Evolutionary conservation across 1,139 yeast genomes (phyloP), one percentile per base, ranked within the genome.

Genomic region (Taiozyma sp.): DNA sequence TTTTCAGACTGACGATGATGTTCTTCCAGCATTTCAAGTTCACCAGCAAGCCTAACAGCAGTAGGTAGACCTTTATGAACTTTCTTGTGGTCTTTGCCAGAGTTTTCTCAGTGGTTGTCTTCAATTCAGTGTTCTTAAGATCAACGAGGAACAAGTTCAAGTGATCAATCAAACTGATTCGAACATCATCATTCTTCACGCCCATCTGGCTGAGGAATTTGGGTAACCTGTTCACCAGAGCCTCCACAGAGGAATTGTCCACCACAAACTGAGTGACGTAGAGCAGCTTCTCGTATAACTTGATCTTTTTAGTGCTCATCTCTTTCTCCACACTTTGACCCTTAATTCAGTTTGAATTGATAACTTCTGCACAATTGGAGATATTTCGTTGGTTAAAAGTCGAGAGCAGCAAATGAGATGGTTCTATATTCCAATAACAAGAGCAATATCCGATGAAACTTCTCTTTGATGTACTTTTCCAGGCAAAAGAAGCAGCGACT

Each of bases 251-350:
- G 16, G 48, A 41, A 2, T 54, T 53, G 3, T 58, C 48, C n/a
- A 58, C 44, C 4, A 55, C 44, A 24, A 61, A 59, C 47, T 60
- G 58, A 5, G 56, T 22, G 2, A 53, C 13, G 30, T 53, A 60
- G 1, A 60, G 54, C 8, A 56, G 28, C 1, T 48, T 30, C 23
- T 40, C 47, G 43, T 59, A 61, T 9, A 49, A 24, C 43, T 46
- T 47, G 7, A 46, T 44, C 8, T 36, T 40, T 34, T 42, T 45
- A 4, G 47, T 40, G 12, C 29, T 23, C 54, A 48, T 51, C 19
- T 40, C 34, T n/a, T 32, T 32, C 23, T 19, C 38, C 28, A 24
- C 30, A 32, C 36, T 32, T 12, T 32, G 19, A n/a, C 36, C 36
- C 36, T 32, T 32, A 32, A 32, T 32, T 32, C 34, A 32, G 19